These are phyloP conservation scores for Pyronema omphalodes DNA, from an alignment of 495 filamentous ascomycete genomes.

Conservation along the genomic window DNA sequence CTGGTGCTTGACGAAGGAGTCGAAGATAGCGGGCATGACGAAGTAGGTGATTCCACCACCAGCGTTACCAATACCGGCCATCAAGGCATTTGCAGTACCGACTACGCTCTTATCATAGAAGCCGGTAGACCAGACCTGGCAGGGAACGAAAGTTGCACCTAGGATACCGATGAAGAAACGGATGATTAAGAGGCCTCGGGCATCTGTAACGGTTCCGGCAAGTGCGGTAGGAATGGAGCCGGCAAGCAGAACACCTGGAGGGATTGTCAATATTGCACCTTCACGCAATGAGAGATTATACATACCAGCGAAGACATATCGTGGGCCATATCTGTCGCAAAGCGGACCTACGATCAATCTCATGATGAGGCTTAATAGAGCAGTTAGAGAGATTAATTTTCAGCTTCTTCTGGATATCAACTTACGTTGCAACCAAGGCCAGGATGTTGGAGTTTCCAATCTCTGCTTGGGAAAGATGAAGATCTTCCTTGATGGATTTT, in stretches of 20 bases:
- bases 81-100: conserved; percentile 73
- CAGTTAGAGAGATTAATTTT: background rate
- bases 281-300: background rate
- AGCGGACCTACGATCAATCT: conserved; percentile 65
- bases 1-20: conserved; percentile 46
- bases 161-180: conserved; percentile 91
- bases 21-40: conserved; percentile 82
- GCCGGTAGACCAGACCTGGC: conserved; percentile 88
- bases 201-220: conserved; percentile 54
- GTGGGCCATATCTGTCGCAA: conserved; percentile 72
- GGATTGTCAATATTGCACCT: background rate
- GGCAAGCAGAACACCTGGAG: conserved; percentile 37
- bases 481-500: conserved; percentile 57
- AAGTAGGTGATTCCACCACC: conserved; percentile 82
- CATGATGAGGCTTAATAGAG: conserved; percentile 43
- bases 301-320: conserved; percentile 52
- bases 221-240: conserved; percentile 71
- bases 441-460: conserved; percentile 86
- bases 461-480: conserved; percentile 50
- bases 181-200: conserved; percentile 51
- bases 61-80: conserved; percentile 74
- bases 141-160: conserved; percentile 79
- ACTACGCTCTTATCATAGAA: conserved; percentile 95
- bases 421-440: conserved; percentile 68
- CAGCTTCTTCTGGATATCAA: conserved; percentile 4